Conservation (phyloP, 106 monocot genomes). For the Phalaenopsis equestris region DNA sequence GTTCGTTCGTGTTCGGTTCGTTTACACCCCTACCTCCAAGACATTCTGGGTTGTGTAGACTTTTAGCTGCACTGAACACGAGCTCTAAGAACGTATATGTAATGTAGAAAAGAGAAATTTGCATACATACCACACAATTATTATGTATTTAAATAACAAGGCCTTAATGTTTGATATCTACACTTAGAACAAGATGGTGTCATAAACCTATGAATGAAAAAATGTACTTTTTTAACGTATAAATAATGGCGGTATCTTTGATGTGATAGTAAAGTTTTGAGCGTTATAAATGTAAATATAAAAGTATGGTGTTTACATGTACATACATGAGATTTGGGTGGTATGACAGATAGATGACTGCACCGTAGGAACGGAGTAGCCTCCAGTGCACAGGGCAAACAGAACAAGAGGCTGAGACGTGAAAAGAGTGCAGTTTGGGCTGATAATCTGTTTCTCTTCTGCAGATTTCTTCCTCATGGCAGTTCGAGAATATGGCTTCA, state of each 20-base stretch:
- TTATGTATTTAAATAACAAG: too few relatives aligned
- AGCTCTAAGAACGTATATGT: not conserved
- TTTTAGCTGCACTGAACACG: slow-evolving; percentile 29
- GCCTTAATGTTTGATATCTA: too few relatives aligned
- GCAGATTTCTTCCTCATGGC: slow-evolving; percentile 67
- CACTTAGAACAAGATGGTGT: too few relatives aligned
- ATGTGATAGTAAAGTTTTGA: too few relatives aligned
- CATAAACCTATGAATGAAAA: too few relatives aligned
- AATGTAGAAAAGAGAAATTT: not conserved
- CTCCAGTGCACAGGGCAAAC: slow-evolving; percentile 62
- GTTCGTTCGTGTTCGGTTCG: too few relatives aligned
- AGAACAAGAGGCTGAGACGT: slow-evolving; percentile 42
- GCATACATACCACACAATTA: too few relatives aligned
- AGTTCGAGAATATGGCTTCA: slow-evolving; percentile 61
- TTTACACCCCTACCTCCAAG: too few relatives aligned
- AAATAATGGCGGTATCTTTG: too few relatives aligned
- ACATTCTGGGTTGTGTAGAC: slow-evolving; percentile 60
- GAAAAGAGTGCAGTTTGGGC: slow-evolving; percentile 35
- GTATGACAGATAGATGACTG: not conserved
- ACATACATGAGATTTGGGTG: not conserved
- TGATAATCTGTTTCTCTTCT: slow-evolving; percentile 50
- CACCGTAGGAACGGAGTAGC: slow-evolving; percentile 80
- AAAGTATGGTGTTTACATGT: not conserved
- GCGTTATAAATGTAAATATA: too few relatives aligned
- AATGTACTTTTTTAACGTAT: too few relatives aligned